A percentile compares a stretch with the other conserved stretches of the same genome.
Conservation (phyloP, 2,329 filamentous ascomycete species). For the Monosporascus cannonballus region DNA sequence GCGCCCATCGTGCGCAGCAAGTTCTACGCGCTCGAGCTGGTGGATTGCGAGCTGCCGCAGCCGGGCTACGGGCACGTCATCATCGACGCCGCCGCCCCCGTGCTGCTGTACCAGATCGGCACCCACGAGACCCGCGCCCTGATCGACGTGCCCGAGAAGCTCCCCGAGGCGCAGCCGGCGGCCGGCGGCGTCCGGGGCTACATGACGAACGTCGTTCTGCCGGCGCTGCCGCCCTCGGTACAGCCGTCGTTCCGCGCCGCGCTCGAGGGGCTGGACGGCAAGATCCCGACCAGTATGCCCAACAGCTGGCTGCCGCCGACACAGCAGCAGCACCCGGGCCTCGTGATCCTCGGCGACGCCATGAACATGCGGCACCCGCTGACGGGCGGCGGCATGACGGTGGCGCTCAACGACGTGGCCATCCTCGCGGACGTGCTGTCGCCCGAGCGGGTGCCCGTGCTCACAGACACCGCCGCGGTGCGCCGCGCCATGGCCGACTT, state of each 20-base stretch:
- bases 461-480: slow-evolving; percentile 63
- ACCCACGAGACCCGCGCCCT: slow-evolving; percentile 87
- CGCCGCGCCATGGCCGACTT: slow-evolving; percentile 64
- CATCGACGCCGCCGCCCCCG: slow-evolving; percentile 67
- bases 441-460: slow-evolving; percentile 59
- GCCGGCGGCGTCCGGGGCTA: slow-evolving; percentile 82
- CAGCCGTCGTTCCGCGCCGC: slow-evolving; percentile 70
- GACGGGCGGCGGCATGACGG: slow-evolving; percentile 96
- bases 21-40: slow-evolving; percentile 90
- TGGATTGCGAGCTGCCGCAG: slow-evolving; percentile 74
- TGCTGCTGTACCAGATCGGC: slow-evolving; percentile 95
- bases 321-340: slow-evolving; percentile 61
- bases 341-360: slow-evolving; percentile 85
- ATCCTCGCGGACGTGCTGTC: slow-evolving; percentile 68
- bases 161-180: slow-evolving; percentile 65
- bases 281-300: slow-evolving; percentile 79
- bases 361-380: slow-evolving; percentile 99
- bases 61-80: slow-evolving; percentile 81
- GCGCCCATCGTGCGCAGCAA: slow-evolving; percentile 70
- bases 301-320: slow-evolving; percentile 87
- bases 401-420: slow-evolving; percentile 88
- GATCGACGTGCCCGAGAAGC: slow-evolving; percentile 76
- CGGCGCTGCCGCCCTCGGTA: slow-evolving; percentile 65
- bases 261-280: slow-evolving; percentile 59
- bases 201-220: slow-evolving; percentile 72